Evolutionary conservation across 192 early-diverging fungal species (phyloP).

Genomic region (Obelidium mucronatum): DNA sequence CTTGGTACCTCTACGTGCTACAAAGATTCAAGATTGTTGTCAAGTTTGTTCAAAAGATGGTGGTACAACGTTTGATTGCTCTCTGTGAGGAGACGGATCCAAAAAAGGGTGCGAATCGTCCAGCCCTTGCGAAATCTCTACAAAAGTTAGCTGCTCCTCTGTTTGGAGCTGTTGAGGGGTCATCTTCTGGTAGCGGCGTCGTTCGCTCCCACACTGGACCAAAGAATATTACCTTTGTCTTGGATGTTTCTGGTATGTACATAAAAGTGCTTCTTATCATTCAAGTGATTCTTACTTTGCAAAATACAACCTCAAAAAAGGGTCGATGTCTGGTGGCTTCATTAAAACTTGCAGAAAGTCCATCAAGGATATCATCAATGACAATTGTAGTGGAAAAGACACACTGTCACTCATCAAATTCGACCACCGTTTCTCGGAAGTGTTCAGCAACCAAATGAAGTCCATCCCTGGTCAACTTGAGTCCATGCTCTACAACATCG

Average conservation of each 20-base stretch:
- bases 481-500: not conserved
- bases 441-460: not conserved
- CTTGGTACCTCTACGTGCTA: constrained; percentile 49
- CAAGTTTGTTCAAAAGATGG: constrained; percentile 29
- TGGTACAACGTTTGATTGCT: constrained; percentile 25
- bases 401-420: constrained; percentile 27
- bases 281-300: not conserved
- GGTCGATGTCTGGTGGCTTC: constrained; percentile 31
- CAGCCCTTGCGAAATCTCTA: constrained; percentile 37
- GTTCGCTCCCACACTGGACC: no score
- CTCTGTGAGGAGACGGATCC: constrained; percentile 37
- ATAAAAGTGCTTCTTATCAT: not conserved
- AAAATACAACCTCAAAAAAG: no score
- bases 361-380: constrained; percentile 26
- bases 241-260: constrained; percentile 25
- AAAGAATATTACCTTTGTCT: constrained; percentile 23
- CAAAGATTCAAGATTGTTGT: constrained; percentile 42
- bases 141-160: constrained; percentile 10
- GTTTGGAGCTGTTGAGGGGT: constrained; percentile 4
- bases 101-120: constrained; percentile 24
- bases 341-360: constrained; percentile 24
- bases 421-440: not conserved
- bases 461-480: not conserved
- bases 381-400: constrained; percentile 6
- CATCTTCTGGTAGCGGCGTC: not conserved